Percentiles rank a stretch among this genome's conserved stretches.
phyloP scores from a whole-genome alignment of 345 rosid genomes.

The Syzygium oleosum region DNA sequence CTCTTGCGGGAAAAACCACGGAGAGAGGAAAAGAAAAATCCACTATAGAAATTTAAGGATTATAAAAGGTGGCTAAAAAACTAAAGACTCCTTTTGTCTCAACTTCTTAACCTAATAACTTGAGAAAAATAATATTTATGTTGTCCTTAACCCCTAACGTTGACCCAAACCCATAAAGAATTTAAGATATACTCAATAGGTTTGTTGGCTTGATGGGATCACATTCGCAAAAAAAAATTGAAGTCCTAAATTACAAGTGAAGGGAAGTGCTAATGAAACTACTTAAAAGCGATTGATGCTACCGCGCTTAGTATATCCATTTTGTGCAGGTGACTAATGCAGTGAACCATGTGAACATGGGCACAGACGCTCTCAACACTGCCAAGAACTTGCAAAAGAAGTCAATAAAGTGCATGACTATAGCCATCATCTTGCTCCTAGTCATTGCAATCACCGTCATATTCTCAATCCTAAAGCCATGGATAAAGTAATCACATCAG shows the following conservation, averaged over 20 bases:
- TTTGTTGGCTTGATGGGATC: neutral
- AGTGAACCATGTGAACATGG: conserved; percentile 42
- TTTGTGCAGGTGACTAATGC: conserved; percentile 41
- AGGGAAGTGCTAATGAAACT: neutral
- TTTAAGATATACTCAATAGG: neutral
- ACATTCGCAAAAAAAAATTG: neutral
- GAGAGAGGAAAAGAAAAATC: no score
- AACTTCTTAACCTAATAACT: no score
- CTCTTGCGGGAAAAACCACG: no score
- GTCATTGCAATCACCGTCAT: conserved; percentile 40
- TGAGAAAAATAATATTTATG: no score
- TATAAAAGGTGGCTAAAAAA: no score
- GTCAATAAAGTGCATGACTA: conserved; percentile 65
- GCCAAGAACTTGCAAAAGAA: conserved; percentile 49
- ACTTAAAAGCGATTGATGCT: neutral
- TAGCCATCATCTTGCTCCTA: conserved; percentile 38
- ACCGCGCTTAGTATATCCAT: neutral
- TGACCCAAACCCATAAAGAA: no score
- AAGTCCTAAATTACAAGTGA: neutral
- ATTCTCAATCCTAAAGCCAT: conserved; percentile 46
- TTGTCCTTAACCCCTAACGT: no score
- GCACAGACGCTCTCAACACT: conserved; percentile 37
- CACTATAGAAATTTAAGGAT: no score
- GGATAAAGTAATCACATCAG: conserved; percentile 28
- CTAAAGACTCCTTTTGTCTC: no score